Evolutionary conservation across 208 protist species (phyloP), one percentile per base, ranked within the genome.

Genomic region (Acanthamoeba quina): DNA sequence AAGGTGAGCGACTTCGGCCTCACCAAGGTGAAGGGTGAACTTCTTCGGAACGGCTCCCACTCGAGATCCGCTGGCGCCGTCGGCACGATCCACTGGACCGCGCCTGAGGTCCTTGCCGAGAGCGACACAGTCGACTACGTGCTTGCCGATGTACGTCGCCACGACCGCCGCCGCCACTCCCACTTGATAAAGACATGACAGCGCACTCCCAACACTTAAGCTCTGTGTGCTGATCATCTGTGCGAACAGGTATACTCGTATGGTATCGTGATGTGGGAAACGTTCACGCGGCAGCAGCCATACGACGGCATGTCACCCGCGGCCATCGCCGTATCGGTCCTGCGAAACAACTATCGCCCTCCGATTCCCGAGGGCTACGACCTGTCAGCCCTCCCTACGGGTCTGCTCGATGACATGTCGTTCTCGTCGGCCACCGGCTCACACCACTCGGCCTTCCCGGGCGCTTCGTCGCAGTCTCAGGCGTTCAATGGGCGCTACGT

Each of bases 221-320:
- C 5, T 11, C 11, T 47, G 44, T 13, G 11, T 49, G 21, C 10
- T 83, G 7, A 49, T 56, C 15, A 34, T 5, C 1, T 83, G 41
- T 29, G 21, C 37, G 34, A 37, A 44, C 21, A 82, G 41, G 54
- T 82, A 41, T 82, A 82, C 72, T 82, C 72, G 13, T 89, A 68
- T 66, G 80, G 80, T 26, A 89, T 89, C 52, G 31, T 89, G 11
- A 68, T 89, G 80, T 89, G 80, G 80, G 80, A 89, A 52, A n/a
- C 41, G 1, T 66, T 89, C 47, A 68, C 80, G 29, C 47, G 80
- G 34, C n/a, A 66, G 56, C 54, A 89, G 31, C 80, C 80, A 5
- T 89, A 89, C 56, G 54, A 89, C 17, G 80, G 80, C 3, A 89
- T 89, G 80, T 49, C 54, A 29, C 80, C 80, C 3, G 56, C 80